Evolutionary conservation across 2,329 filamentous ascomycete species (phyloP), one percentile per base, ranked within the genome.

Genomic region (Xylariaceae sp.): DNA sequence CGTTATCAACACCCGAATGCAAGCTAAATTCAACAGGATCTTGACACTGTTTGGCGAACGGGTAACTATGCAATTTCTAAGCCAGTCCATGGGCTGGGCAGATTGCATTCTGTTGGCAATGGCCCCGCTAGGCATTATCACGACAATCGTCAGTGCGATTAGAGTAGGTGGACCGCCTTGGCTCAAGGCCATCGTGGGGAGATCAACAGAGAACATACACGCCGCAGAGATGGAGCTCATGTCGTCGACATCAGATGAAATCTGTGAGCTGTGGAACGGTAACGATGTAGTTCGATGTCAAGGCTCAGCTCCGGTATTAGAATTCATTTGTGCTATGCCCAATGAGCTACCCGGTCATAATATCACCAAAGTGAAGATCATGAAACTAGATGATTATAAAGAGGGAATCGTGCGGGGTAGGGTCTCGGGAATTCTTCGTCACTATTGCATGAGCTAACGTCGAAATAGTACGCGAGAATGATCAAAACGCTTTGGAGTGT

Each of bases 41-140:
- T 59, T 78, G 1, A 62, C 71, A 0, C 64, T 78, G 0, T 76
- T 78, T 2, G 76, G 71, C 57, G 69, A 74, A 46, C 69, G 68
- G 0, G 62, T 68, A 1, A 63, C 60, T 1, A 47, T 28, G n/a
- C 56, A 60, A 17, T 60, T 23, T 28, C n/a, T 60, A 63, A 56
- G 53, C 24, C 46, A 56, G n/a, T 29, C 17, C n/a, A 26, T 33
- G 5, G 31, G 28, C 1, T 8, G 52, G 3, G 52, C 69, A 0
- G 75, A 76, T 43, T 63, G 69, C 28, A 59, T 75, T 23, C 69
- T 75, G 3, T 67, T 75, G 6, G 71, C 73, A 1, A 68, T 74
- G 61, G 72, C 64, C 0, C 74, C 74, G 0, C 28, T 78, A 0
- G 77, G 77, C 0, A 74, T 79, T 23, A 56, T 79, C 11, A 79